These are phyloP conservation scores for Vigna hirtella DNA, from an alignment of 306 rosid genomes.

Conservation along the genomic window DNA sequence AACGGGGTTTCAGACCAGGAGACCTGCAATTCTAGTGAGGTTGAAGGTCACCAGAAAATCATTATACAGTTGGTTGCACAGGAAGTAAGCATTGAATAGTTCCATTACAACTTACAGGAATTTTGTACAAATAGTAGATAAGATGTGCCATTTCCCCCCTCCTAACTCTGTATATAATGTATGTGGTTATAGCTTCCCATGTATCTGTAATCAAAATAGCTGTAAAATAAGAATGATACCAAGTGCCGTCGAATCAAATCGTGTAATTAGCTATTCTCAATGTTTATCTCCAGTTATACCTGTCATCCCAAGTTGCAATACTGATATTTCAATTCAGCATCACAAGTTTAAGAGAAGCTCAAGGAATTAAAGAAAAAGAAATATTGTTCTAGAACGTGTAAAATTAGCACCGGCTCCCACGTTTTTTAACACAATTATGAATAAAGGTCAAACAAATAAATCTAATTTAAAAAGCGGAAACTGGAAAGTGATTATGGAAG, in stretches of 20 bases:
- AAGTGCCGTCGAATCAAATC: conserved; percentile 36
- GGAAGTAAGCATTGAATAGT: conserved; percentile 44
- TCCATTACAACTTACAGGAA: conserved; percentile 27
- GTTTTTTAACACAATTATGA: background rate
- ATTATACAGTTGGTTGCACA: conserved; percentile 69
- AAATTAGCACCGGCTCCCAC: background rate
- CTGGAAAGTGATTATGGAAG: background rate
- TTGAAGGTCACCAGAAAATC: conserved; percentile 79
- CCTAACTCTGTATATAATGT: conserved; percentile 22
- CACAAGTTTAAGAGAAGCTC: conserved; percentile 15
- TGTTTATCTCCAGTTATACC: conserved; percentile 8
- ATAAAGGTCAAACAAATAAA: background rate
- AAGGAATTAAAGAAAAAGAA: background rate
- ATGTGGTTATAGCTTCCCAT: conserved; percentile 15
- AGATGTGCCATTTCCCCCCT: conserved; percentile 23
- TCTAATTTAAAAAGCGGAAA: background rate
- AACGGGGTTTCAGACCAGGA: conserved; percentile 62
- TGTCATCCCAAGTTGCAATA: background rate
- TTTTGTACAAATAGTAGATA: conserved; percentile 43
- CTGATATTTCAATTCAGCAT: background rate
- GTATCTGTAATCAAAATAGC: conserved; percentile 34
- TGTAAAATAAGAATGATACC: conserved; percentile 4
- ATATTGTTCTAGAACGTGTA: conserved; percentile 9
- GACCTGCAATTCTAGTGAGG: conserved; percentile 77
- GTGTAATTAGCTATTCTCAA: background rate